Base-by-base conservation (phyloP, 2,329 filamentous ascomycete species). In the Phaeosphaeria sp. region DNA sequence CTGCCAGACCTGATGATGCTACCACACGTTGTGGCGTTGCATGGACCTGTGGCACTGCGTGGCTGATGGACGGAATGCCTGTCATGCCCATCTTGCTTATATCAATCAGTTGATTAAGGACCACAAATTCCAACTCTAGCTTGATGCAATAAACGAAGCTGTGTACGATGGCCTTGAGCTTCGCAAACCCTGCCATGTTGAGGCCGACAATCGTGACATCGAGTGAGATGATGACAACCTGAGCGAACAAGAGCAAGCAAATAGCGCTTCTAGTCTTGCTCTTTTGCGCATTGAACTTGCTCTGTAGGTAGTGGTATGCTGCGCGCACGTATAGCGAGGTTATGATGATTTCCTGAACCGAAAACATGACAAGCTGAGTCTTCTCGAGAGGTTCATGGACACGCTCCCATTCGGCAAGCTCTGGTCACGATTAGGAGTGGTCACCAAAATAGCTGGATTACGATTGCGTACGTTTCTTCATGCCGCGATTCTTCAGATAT, bases 111-210 rank as follows among this genome's bases (percentile, higher is more conserved):
- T 60, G 54, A 44, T 83, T 77, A 21, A 87, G 70, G 48, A 86
- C 79, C 17, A 81, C 79, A 57, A 81, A 79, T 65, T 86, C 84
- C 17, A 84, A 74, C 62, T 83, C 81, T 22, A 83, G 70, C 65
- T 79, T 79, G 50, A 78, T 61, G 51, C 73, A 72, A 61, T 79
- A 79, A 13, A 76, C 68, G 15, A 78, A 74, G 21, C 52, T 65
- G 52, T 77, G 76, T 39, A 74, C 56, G 3, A 71, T 67, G 1
- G 43, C 40, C 47, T 60, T 57, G 21, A 66, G 43, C 44, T 44
- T 27, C 21, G 57, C 22, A n/a, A 47, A 50, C 9, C 52, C 53
- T 22, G 33, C 39, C 42, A 54, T 56, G 18, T 65, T 55, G 36
- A 63, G 27, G 3, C 24, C 46, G 13, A 63, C 49, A 11, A 65